These are phyloP conservation scores for Phytophthora quininea DNA, from an alignment of 352 stramenopile genomes.

Conservation along the genomic window DNA sequence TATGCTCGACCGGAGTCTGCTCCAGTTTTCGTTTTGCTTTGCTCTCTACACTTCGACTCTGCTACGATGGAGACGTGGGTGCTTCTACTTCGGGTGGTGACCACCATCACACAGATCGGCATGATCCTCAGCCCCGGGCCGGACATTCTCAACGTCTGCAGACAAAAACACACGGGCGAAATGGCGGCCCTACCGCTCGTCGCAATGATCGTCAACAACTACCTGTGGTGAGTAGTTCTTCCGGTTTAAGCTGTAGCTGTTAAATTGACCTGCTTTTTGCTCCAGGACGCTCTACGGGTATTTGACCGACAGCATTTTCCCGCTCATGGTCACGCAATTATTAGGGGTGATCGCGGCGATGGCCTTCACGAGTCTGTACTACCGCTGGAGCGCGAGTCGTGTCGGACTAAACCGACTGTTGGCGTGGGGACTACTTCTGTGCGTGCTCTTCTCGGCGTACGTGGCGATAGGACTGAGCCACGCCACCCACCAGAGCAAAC, in stretches of 20 bases:
- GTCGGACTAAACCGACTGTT: slow-evolving; percentile 15
- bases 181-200: slow-evolving; percentile 32
- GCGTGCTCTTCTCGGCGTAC: slow-evolving; percentile 35
- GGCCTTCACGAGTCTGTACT: slow-evolving; percentile 31
- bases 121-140: slow-evolving; percentile 30
- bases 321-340: slow-evolving; percentile 31
- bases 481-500: slow-evolving; percentile 37
- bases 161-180: slow-evolving; percentile 29
- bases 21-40: slow-evolving; percentile 22
- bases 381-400: slow-evolving; percentile 22
- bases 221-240: slow-evolving; percentile 22
- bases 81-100: slow-evolving; percentile 29
- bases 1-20: neutral
- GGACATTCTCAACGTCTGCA: slow-evolving; percentile 23
- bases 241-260: neutral
- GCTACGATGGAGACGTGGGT: slow-evolving; percentile 16
- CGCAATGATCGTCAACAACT: slow-evolving; percentile 37
- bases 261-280: neutral
- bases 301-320: slow-evolving; percentile 37
- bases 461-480: slow-evolving; percentile 33
- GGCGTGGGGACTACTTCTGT: slow-evolving; percentile 7
- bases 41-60: neutral
- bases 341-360: slow-evolving; percentile 28
- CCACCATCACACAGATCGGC: slow-evolving; percentile 25
- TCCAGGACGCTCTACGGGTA: slow-evolving; percentile 34